Evolutionary conservation across 2,329 filamentous ascomycete genomes (phyloP).

Genomic region (Trichoderma lentiforme): DNA sequence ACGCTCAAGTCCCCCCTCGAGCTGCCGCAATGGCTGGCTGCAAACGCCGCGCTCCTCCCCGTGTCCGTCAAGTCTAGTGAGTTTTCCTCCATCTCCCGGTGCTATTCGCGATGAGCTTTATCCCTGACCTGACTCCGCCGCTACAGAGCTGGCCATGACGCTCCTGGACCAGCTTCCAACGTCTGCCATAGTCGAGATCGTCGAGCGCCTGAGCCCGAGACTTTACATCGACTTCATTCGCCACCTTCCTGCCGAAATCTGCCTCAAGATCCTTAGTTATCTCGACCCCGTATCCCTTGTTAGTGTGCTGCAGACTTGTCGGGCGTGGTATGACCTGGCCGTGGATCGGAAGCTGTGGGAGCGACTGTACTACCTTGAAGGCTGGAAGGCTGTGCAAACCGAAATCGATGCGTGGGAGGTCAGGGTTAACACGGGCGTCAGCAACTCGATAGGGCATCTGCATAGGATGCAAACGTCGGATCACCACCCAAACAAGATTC

Average conservation of each 20-base stretch:
- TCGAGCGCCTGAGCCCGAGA: conserved; percentile 74
- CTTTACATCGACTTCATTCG: conserved; percentile 90
- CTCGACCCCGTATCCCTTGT: conserved; percentile 79
- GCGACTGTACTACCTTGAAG: conserved; percentile 75
- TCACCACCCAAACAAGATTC: conserved; percentile 53
- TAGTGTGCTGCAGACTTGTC: conserved; percentile 73
- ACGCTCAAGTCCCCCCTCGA: conserved; percentile 41
- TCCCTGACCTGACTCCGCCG: not conserved
- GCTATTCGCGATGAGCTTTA: not conserved
- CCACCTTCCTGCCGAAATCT: conserved; percentile 85
- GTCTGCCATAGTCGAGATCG: conserved; percentile 73
- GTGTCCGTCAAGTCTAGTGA: conserved; percentile 48
- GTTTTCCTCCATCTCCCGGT: conserved; percentile 22
- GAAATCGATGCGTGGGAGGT: conserved; percentile 68
- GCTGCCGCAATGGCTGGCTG: conserved; percentile 48
- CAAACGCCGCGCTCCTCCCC: conserved; percentile 49
- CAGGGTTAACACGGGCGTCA: conserved; percentile 46
- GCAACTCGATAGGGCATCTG: conserved; percentile 38
- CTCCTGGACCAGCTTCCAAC: conserved; percentile 77
- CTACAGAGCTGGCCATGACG: conserved; percentile 72
- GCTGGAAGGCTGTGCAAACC: conserved; percentile 69
- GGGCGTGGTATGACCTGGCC: conserved; percentile 76
- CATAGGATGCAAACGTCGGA: conserved; percentile 46
- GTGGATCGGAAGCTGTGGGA: conserved; percentile 86
- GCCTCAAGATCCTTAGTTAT: conserved; percentile 82